These are phyloP conservation scores for Talaromyces thailandensis DNA, from an alignment of 495 filamentous ascomycete species.

Conservation along the genomic window DNA sequence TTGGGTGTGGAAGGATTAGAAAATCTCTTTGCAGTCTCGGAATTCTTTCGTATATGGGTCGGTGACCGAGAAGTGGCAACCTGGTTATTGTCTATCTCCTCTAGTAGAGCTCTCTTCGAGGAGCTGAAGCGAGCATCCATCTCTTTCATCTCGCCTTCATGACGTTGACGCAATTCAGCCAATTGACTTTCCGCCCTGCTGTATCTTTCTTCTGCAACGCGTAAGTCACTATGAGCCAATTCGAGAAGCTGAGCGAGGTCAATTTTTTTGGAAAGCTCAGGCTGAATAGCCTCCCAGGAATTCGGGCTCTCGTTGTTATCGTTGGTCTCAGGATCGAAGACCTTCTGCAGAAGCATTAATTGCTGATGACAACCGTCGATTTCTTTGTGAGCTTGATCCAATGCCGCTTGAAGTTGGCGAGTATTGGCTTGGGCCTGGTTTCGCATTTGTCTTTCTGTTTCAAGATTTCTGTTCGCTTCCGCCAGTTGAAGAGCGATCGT, in stretches of 20 bases:
- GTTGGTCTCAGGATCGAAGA: constrained; percentile 69
- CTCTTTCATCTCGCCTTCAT: constrained; percentile 64
- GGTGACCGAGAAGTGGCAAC: constrained; percentile 69
- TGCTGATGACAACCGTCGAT: constrained; percentile 70
- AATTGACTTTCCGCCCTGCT: constrained; percentile 77
- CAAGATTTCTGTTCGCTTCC: constrained; percentile 80
- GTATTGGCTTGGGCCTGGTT: constrained; percentile 80
- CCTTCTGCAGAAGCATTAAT: constrained; percentile 70
- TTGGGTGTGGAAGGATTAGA: constrained; percentile 70
- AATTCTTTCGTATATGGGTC: constrained; percentile 62
- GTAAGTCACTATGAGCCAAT: constrained; percentile 73
- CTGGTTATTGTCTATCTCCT: constrained; percentile 84
- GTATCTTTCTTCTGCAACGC: constrained; percentile 77
- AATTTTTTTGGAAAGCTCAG: constrained; percentile 55
- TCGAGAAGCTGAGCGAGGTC: constrained; percentile 86
- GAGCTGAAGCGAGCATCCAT: constrained; percentile 63
- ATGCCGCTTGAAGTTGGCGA: constrained; percentile 63
- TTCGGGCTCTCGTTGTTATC: constrained; percentile 50
- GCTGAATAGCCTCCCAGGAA: constrained; percentile 54
- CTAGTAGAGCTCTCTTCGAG: constrained; percentile 62
- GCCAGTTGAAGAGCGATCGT: constrained; percentile 73
- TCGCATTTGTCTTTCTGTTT: constrained; percentile 81
- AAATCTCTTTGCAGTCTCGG: constrained; percentile 58
- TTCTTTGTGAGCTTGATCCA: constrained; percentile 72
- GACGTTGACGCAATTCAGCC: constrained; percentile 62